A percentile compares a stretch with the other conserved stretches of the same genome.
These are phyloP conservation scores for Coniferiporia sulphurascens DNA, from an alignment of 1,284 basidiomycete genomes.

Conservation along the genomic window DNA sequence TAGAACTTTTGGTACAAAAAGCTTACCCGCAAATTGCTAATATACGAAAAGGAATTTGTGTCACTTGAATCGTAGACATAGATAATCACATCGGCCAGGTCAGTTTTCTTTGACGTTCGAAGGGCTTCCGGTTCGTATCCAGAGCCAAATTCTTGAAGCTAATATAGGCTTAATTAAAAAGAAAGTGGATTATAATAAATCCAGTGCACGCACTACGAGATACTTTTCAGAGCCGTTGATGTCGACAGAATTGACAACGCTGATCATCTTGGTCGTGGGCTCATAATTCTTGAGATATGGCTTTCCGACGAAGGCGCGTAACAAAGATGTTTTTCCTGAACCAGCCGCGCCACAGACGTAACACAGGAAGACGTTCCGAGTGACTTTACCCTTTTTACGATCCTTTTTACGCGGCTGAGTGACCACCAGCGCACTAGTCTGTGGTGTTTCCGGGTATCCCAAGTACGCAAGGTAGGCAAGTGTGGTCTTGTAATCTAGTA, in stretches of 20 bases:
- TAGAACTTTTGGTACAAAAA: not conserved
- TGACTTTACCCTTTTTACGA: constrained; percentile 81
- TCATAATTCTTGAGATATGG: constrained; percentile 68
- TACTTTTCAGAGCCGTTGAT: constrained; percentile 95
- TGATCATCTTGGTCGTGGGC: constrained; percentile 85
- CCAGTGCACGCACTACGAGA: constrained; percentile 67
- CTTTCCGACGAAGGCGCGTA: constrained; percentile 85
- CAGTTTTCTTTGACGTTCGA: constrained; percentile 85
- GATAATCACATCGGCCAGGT: constrained; percentile 89
- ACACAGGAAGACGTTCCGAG: constrained; percentile 86
- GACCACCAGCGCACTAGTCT: constrained; percentile 76
- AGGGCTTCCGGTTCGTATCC: constrained; percentile 91
- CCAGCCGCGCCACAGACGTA: constrained; percentile 96
- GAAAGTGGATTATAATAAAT: constrained; percentile 1
- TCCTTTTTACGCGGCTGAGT: constrained; percentile 83
- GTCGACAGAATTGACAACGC: constrained; percentile 93
- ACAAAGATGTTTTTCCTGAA: constrained; percentile 87
- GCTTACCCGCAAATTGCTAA: constrained; percentile 88
- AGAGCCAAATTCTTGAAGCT: constrained; percentile 97
- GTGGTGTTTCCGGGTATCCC: constrained; percentile 72
- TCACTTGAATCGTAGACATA: constrained; percentile 98
- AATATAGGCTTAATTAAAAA: constrained; percentile 15
- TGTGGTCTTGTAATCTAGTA: constrained; percentile 88
- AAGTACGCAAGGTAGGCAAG: constrained; percentile 95
- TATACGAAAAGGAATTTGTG: constrained; percentile 98